phyloP scores from a whole-genome alignment of 306 rosid species.

The Trichosanthes cucumerina region DNA sequence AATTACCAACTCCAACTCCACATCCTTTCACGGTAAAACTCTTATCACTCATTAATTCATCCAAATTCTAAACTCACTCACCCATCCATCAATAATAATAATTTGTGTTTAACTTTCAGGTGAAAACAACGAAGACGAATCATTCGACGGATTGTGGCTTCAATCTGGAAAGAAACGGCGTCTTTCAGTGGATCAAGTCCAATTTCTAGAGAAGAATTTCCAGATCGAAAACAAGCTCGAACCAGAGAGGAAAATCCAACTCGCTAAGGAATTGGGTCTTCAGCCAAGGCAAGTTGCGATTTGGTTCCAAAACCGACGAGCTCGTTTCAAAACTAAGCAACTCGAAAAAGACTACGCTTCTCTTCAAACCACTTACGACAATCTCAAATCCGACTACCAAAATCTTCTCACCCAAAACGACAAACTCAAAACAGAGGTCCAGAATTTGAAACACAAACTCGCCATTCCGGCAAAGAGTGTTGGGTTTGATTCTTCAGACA shows the following conservation, averaged over 20 bases:
- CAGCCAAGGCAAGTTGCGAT: slow-evolving; percentile 87
- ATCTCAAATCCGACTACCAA: slow-evolving; percentile 48
- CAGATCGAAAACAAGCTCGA: slow-evolving; percentile 78
- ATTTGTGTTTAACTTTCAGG: background rate
- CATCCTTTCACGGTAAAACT: slow-evolving; percentile 4
- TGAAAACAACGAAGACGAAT: slow-evolving; percentile 29
- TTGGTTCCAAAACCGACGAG: slow-evolving; percentile 84
- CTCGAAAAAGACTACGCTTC: slow-evolving; percentile 53
- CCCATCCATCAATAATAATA: background rate
- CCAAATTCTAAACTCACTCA: background rate
- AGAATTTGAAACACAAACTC: slow-evolving; percentile 28
- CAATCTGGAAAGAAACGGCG: slow-evolving; percentile 70
- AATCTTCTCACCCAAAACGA: slow-evolving; percentile 40
- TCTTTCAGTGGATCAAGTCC: slow-evolving; percentile 57
- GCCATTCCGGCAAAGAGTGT: background rate
- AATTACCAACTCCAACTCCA: slow-evolving; percentile 37
- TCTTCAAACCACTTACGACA: slow-evolving; percentile 41
- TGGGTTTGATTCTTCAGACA: background rate
- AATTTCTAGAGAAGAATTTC: slow-evolving; percentile 56
- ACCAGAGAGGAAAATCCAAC: slow-evolving; percentile 68
- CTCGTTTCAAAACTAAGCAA: slow-evolving; percentile 64
- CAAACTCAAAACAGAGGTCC: slow-evolving; percentile 48
- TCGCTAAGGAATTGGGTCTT: slow-evolving; percentile 66
- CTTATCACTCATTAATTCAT: background rate
- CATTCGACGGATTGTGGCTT: slow-evolving; percentile 31